Percentiles rank a stretch among this genome's conserved stretches.
Evolutionary conservation across 208 protist species (phyloP).

Genomic region (Tritrichomonas musculus): DNA sequence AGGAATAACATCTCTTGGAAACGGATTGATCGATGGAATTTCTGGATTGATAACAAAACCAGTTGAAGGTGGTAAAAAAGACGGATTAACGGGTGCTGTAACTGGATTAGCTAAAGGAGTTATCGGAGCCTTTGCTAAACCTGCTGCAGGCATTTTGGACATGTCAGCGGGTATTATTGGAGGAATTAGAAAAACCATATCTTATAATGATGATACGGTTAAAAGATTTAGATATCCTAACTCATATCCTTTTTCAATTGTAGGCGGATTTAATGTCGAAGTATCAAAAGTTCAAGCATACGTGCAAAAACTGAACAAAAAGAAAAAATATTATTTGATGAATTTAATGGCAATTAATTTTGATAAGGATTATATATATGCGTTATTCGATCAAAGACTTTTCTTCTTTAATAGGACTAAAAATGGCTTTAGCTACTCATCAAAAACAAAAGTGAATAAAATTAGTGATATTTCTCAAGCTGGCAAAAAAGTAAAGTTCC

Average conservation of each 20-base stretch:
- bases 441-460: too few relatives aligned
- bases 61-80: not conserved
- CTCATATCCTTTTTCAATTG: not conserved
- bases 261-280: not conserved
- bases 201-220: not conserved
- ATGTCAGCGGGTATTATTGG: not conserved
- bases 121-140: not conserved
- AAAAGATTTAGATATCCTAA: not conserved
- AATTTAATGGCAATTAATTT: too few relatives aligned
- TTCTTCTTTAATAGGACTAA: too few relatives aligned
- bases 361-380: too few relatives aligned
- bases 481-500: too few relatives aligned
- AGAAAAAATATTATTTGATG: too few relatives aligned
- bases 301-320: not conserved
- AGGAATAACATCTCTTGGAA: not conserved
- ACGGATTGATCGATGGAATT: not conserved
- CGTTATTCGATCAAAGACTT: too few relatives aligned
- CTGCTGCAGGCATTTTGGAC: not conserved
- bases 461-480: too few relatives aligned
- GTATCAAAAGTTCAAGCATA: not conserved
- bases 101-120: not conserved
- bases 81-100: not conserved
- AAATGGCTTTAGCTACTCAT: too few relatives aligned
- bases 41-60: not conserved
- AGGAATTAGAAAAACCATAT: not conserved